Evolutionary conservation across 805 yeast genomes (phyloP).

Genomic region (Myxozyma geophila): DNA sequence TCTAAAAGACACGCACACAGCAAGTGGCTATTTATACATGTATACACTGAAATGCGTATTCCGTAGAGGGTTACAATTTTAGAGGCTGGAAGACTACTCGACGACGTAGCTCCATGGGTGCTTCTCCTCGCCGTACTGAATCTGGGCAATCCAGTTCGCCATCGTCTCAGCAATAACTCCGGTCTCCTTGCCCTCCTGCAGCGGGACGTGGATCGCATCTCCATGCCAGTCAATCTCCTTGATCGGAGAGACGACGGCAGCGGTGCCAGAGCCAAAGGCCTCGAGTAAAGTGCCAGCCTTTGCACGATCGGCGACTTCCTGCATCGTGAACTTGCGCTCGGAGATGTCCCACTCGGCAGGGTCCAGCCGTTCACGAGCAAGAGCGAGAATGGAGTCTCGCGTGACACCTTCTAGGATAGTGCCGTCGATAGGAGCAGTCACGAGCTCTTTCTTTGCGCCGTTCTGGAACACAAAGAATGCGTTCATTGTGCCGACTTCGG

Average conservation of each 20-base stretch:
- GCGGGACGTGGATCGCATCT: slow-evolving; percentile 73
- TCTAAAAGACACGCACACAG: slow-evolving; percentile 1
- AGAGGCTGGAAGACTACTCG: not conserved
- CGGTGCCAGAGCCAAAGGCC: slow-evolving; percentile 97
- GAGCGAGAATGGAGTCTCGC: slow-evolving; percentile 79
- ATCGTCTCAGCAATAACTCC: slow-evolving; percentile 79
- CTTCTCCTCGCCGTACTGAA: slow-evolving; percentile 86
- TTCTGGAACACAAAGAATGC: slow-evolving; percentile 82
- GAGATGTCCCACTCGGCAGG: slow-evolving; percentile 77
- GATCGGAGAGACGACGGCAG: slow-evolving; percentile 95
- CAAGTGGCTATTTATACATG: not conserved
- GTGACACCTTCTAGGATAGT: slow-evolving; percentile 97
- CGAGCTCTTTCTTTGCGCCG: slow-evolving; percentile 86
- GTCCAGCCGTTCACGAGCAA: slow-evolving; percentile 77
- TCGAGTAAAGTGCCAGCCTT: slow-evolving; percentile 82
- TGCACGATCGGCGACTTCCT: slow-evolving; percentile 79
- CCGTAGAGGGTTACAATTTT: too few relatives aligned
- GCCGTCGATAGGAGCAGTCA: slow-evolving; percentile 96
- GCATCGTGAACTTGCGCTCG: slow-evolving; percentile 83
- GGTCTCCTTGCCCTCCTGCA: slow-evolving; percentile 74
- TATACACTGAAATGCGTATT: not conserved
- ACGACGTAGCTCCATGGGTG: slow-evolving; percentile 45
- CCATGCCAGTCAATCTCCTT: slow-evolving; percentile 83
- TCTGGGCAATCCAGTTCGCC: slow-evolving; percentile 82
- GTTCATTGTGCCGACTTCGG: slow-evolving; percentile 99